Percentiles rank a stretch among this genome's conserved stretches.
Conservation (phyloP, 2,329 filamentous ascomycete genomes). For the Trichophyton simii region DNA sequence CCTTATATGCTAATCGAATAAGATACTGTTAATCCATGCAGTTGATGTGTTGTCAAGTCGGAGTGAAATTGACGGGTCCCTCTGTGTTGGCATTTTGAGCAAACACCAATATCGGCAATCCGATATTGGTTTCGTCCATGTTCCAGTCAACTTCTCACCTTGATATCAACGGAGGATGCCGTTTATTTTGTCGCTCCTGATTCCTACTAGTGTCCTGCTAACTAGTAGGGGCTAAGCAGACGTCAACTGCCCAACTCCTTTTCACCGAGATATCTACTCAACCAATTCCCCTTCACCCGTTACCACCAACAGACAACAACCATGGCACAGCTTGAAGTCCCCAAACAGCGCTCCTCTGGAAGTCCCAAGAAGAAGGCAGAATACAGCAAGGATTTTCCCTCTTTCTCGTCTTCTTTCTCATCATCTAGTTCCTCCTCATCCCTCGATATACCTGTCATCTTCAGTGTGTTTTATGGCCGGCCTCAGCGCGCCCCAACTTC, state of each 20-base stretch:
- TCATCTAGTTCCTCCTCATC: neutral
- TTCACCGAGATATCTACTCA: neutral
- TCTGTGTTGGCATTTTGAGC: neutral
- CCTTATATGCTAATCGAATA: neutral
- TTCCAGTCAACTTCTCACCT: neutral
- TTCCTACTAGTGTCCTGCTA: neutral
- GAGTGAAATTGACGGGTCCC: neutral
- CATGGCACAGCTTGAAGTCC: neutral
- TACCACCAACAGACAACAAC: neutral
- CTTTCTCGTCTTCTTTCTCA: neutral
- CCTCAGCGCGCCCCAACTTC: neutral
- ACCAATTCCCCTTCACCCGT: neutral
- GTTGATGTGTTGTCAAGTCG: neutral
- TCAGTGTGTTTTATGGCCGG: conserved; percentile 13
- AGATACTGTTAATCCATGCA: neutral
- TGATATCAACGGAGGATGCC: neutral
- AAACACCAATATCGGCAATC: neutral
- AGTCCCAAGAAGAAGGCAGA: neutral
- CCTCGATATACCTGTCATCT: conserved; percentile 6
- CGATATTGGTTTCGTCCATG: neutral
- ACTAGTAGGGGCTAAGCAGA: neutral
- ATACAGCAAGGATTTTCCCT: neutral
- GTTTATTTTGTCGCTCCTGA: neutral
- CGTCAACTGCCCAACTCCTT: neutral
- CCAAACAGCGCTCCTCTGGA: neutral